phyloP scores from a whole-genome alignment of 106 monocot genomes.

The Dioscorea alata region DNA sequence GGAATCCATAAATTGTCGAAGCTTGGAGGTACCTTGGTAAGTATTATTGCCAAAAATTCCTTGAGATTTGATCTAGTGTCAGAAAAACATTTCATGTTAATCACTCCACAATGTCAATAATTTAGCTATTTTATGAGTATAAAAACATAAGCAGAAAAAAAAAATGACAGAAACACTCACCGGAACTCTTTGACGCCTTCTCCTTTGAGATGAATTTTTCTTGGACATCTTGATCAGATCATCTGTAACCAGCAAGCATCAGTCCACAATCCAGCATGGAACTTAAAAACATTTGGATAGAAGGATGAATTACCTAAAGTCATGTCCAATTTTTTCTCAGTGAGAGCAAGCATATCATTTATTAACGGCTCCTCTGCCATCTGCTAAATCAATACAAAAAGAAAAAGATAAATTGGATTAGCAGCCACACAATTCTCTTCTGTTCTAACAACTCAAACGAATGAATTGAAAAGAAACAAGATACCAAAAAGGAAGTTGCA shows the following conservation, averaged over 20 bases:
- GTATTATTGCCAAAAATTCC: constrained; percentile 36
- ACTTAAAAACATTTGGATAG: neutral
- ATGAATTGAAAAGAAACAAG: too few species aligned
- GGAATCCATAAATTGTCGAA: constrained; percentile 62
- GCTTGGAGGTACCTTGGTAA: constrained; percentile 38
- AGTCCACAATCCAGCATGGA: neutral
- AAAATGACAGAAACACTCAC: constrained; percentile 25
- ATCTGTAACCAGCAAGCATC: constrained; percentile 30
- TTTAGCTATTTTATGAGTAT: neutral
- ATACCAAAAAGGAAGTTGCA: too few species aligned
- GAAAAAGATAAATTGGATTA: too few species aligned
- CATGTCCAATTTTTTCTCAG: constrained; percentile 87
- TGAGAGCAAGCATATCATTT: constrained; percentile 41
- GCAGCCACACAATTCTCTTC: too few species aligned
- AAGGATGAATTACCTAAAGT: constrained; percentile 33
- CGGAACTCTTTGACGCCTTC: constrained; percentile 41
- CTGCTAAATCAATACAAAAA: constrained; percentile 8
- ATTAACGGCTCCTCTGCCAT: constrained; percentile 40
- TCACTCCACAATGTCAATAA: too few species aligned
- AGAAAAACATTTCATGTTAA: too few species aligned
- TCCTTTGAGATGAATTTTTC: constrained; percentile 42
- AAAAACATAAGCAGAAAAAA: too few species aligned
- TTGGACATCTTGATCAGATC: constrained; percentile 97
- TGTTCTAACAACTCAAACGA: too few species aligned
- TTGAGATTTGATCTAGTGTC: constrained; percentile 52